Conservation (phyloP, 495 filamentous ascomycete genomes). For the Aspergillus wentii region DNA sequence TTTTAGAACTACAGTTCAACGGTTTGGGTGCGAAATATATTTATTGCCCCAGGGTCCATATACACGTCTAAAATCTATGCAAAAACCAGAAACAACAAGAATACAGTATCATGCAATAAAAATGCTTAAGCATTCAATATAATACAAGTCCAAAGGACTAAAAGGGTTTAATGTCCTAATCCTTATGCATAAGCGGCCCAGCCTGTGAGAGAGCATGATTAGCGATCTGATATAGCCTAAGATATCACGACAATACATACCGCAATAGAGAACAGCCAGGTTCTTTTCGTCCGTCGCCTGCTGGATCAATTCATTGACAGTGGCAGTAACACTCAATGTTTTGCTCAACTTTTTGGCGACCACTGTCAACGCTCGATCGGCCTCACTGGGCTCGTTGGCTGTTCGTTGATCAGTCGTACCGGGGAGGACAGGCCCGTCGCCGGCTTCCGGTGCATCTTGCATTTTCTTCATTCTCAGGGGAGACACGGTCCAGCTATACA, state of each 20-base stretch:
- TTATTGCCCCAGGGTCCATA: too few relatives aligned
- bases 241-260: conserved; percentile 43
- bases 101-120: too few relatives aligned
- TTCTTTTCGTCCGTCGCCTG: conserved; percentile 91
- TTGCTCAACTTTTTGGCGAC: conserved; percentile 93
- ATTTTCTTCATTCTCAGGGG: conserved; percentile 76
- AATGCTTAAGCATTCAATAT: too few relatives aligned
- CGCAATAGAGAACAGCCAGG: conserved; percentile 84
- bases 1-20: too few relatives aligned
- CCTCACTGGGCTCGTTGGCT: conserved; percentile 79
- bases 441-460: conserved; percentile 58
- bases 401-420: conserved; percentile 36
- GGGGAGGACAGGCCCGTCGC: conserved; percentile 30
- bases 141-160: too few relatives aligned
- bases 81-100: too few relatives aligned
- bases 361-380: conserved; percentile 84
- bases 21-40: too few relatives aligned
- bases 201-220: conserved; percentile 8
- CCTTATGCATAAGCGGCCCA: conserved; percentile 24
- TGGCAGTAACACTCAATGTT: conserved; percentile 87
- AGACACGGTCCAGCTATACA: conserved; percentile 95
- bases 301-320: conserved; percentile 95
- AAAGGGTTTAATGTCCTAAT: too few relatives aligned
- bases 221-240: not conserved
- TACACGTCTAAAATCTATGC: too few relatives aligned